These are phyloP conservation scores for Russula griseocarnosa DNA, from an alignment of 768 basidiomycete species.

Conservation along the genomic window DNA sequence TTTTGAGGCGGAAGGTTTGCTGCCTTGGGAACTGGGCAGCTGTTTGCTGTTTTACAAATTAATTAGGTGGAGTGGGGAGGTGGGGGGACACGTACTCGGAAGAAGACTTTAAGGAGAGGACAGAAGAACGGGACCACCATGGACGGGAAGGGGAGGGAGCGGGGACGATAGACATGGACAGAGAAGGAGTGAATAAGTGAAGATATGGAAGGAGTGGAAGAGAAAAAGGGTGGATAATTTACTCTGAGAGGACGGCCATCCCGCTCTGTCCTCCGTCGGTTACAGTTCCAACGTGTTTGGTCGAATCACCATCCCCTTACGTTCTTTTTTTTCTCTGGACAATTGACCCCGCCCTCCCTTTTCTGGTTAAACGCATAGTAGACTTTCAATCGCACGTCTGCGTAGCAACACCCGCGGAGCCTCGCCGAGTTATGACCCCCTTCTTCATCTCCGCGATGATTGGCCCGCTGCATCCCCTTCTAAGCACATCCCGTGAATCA, in stretches of 20 bases:
- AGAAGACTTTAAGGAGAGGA: constrained; percentile 32
- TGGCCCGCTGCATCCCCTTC: neutral
- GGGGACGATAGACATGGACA: constrained; percentile 17
- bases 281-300: neutral
- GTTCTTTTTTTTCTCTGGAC: neutral
- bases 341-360: neutral
- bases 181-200: constrained; percentile 25
- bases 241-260: neutral
- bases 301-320: neutral
- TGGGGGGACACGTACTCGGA: constrained; percentile 23
- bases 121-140: constrained; percentile 38
- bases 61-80: neutral
- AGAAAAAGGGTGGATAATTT: constrained; percentile 3
- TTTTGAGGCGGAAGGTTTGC: constrained; percentile 30
- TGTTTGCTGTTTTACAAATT: constrained; percentile 6
- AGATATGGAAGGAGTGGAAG: constrained; percentile 18
- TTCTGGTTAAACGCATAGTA: neutral
- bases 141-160: constrained; percentile 29
- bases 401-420: neutral
- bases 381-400: too few species aligned
- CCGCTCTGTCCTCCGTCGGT: neutral
- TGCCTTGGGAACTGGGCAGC: neutral
- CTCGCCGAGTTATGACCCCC: neutral
- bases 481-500: too few species aligned
- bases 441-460: neutral